Evolutionary conservation across 768 basidiomycete genomes (phyloP).

Genomic region (Suillus placidus): DNA sequence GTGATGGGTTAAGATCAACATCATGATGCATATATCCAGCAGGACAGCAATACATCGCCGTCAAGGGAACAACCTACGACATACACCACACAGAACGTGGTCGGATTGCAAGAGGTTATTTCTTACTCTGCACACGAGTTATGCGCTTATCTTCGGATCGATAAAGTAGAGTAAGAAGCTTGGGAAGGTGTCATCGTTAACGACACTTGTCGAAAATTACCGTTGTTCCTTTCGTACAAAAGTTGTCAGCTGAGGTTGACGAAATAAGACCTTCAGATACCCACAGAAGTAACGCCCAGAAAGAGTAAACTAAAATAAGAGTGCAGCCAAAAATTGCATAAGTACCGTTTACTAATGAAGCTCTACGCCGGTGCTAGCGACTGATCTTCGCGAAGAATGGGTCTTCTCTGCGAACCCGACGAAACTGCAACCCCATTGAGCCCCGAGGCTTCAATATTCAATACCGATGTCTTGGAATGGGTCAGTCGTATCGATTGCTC

Average conservation of each 20-base stretch:
- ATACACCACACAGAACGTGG: neutral
- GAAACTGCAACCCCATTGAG: neutral
- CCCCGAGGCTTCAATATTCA: neutral
- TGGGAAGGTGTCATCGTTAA: neutral
- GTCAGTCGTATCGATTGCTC: neutral
- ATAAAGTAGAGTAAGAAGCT: neutral
- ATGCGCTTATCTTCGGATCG: neutral
- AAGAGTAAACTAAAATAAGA: neutral
- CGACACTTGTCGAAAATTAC: neutral
- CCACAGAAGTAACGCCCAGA: neutral
- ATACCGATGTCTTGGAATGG: neutral
- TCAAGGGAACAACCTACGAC: neutral
- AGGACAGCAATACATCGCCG: slow-evolving; percentile 3
- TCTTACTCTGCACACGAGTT: neutral
- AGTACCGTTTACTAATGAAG: neutral
- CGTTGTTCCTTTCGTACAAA: neutral
- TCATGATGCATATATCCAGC: neutral
- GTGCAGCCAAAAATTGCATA: neutral
- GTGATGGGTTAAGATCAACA: neutral
- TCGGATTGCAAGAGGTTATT: neutral
- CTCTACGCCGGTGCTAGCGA: neutral
- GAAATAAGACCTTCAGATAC: neutral
- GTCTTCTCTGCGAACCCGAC: neutral
- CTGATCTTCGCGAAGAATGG: neutral
- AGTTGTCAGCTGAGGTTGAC: neutral